These are phyloP conservation scores for Ophiostoma populinum DNA, from an alignment of 2,329 filamentous ascomycete genomes.

Conservation along the genomic window DNA sequence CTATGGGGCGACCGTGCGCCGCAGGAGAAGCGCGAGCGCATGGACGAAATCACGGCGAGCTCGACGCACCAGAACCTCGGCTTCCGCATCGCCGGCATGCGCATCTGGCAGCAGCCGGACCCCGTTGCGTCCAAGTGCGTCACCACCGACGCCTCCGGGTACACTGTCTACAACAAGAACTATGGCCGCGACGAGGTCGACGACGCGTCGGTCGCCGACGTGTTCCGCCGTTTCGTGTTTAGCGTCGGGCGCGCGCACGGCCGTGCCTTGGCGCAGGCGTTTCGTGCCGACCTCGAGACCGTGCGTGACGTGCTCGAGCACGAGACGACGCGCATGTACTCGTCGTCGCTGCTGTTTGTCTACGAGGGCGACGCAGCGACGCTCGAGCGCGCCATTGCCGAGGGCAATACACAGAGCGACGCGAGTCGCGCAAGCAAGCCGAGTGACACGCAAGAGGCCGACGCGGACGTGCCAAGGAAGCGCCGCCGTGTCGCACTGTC, in stretches of 20 bases:
- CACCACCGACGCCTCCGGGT: too few relatives aligned
- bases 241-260: slow-evolving; percentile 42
- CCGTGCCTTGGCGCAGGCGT: slow-evolving; percentile 35
- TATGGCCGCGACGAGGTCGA: slow-evolving; percentile 38
- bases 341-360: slow-evolving; percentile 42
- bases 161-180: slow-evolving; percentile 45
- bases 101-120: slow-evolving; percentile 44
- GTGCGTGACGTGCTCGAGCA: slow-evolving; percentile 35
- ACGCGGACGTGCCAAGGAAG: slow-evolving; percentile 16
- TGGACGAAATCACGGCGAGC: slow-evolving; percentile 38
- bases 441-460: too few relatives aligned
- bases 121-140: too few relatives aligned
- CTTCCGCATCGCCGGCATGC: slow-evolving; percentile 49
- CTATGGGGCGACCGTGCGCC: slow-evolving; percentile 67
- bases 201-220: slow-evolving; percentile 34
- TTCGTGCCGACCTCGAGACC: slow-evolving; percentile 32
- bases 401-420: too few relatives aligned
- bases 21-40: slow-evolving; percentile 38
- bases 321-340: slow-evolving; percentile 48
- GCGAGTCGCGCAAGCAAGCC: too few relatives aligned
- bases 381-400: slow-evolving; percentile 32
- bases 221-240: slow-evolving; percentile 40
- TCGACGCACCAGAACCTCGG: slow-evolving; percentile 44
- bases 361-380: slow-evolving; percentile 45
- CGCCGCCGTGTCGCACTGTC: slow-evolving; percentile 19